Base-by-base conservation (phyloP, 2,329 filamentous ascomycete species). In the Fusarium ambrosium region DNA sequence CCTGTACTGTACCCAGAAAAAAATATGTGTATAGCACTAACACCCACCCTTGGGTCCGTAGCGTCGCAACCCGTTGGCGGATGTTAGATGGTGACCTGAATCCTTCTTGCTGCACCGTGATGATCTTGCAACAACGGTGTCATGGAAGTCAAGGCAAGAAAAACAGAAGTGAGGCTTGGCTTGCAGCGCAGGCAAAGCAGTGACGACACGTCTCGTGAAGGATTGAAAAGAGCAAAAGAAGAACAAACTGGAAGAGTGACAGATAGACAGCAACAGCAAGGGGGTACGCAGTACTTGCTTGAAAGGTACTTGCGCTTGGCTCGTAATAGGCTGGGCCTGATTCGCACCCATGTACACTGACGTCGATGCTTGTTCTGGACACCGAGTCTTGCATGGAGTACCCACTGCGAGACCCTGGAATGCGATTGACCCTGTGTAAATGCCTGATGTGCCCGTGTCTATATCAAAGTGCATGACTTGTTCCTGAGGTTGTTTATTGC, bases 341-440 rank as follows among this genome's bases (percentile, higher is more conserved):
- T 66, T 71, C 71, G 27, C 60, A 75, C 61, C 73, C 73, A 48
- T 72, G 73, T 69, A 58, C 70, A 48, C 60, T 72, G 73, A 75
- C 73, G 73, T 76, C 62, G 68, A 53, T 53, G 58, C 37, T 53
- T 58, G 34, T 64, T 73, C 27, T 68, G 45, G 41, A 36, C 45
- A 67, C 58, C 45, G 20, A 63, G 63, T 29, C 27, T 56, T 29
- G 37, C 58, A 53, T 37, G 13, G 20, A 22, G 43, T 58, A 67
- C 66, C 72, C 66, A 56, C 66, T 55, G 27, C 56, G 41, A 48
- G 62, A 34, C 39, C 56, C 45, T 41, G 55, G 45, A 14, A 20
- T 55, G 20, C 41, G 4, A 22, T 11, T 37, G 7, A 14, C 48
- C 66, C 45, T 70, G 62, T 55, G 69, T 48, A 48, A 20, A 65